phyloP scores from a whole-genome alignment of 2,329 filamentous ascomycete species.

The Magnaporthiopsis rhizophila region DNA sequence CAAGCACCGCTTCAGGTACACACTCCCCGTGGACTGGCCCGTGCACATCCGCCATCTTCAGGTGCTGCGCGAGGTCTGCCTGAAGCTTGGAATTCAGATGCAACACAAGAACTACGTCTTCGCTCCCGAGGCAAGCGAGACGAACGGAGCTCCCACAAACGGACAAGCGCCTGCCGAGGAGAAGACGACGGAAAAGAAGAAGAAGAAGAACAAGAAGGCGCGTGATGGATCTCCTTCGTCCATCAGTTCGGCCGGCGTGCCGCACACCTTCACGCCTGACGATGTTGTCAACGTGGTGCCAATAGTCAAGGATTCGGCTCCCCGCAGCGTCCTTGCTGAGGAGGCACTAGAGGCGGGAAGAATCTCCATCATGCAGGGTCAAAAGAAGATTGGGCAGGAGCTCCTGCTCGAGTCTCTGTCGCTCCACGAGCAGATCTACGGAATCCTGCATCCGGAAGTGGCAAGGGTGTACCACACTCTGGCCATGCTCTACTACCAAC shows the following conservation, averaged over 20 bases:
- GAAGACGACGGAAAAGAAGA: slow-evolving; percentile 40
- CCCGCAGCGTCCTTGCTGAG: slow-evolving; percentile 83
- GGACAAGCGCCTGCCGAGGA: slow-evolving; percentile 15
- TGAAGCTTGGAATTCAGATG: slow-evolving; percentile 87
- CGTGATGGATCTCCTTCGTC: slow-evolving; percentile 45
- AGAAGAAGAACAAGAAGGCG: slow-evolving; percentile 55
- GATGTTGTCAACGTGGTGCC: slow-evolving; percentile 92
- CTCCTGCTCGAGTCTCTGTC: slow-evolving; percentile 92
- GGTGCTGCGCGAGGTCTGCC: slow-evolving; percentile 76
- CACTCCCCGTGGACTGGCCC: slow-evolving; percentile 61
- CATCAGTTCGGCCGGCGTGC: slow-evolving; percentile 30
- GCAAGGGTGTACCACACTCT: slow-evolving; percentile 90
- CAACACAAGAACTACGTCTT: slow-evolving; percentile 72
- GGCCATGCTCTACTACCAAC: slow-evolving; percentile 91
- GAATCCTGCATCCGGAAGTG: slow-evolving; percentile 92
- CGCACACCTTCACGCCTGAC: slow-evolving; percentile 66
- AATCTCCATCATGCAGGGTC: slow-evolving; percentile 90
- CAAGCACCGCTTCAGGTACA: slow-evolving; percentile 66
- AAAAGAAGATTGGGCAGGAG: slow-evolving; percentile 94
- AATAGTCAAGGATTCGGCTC: slow-evolving; percentile 87
- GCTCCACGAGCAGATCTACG: slow-evolving; percentile 96
- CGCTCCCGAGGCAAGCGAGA: slow-evolving; percentile 27
- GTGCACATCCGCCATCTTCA: slow-evolving; percentile 65
- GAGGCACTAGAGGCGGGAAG: slow-evolving; percentile 93
- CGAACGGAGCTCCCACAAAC: slow-evolving; percentile 22